phyloP scores from a whole-genome alignment of 208 protist genomes.

The Trypanosoma mega region DNA sequence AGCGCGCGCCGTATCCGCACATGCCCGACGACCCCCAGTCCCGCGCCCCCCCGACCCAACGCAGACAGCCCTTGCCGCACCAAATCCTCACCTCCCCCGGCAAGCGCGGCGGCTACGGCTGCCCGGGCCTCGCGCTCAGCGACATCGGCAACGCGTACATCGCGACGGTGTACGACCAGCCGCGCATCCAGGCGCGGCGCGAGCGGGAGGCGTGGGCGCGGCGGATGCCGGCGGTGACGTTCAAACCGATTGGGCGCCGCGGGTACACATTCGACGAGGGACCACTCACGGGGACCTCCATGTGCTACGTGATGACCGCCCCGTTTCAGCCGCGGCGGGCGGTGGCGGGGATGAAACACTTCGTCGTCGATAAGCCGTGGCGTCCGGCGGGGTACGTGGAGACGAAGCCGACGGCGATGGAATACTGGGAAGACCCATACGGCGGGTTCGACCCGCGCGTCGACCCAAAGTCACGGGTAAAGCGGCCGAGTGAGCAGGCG shows the following conservation, averaged over 20 bases:
- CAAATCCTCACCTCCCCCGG: conserved; percentile 81
- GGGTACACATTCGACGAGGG: conserved; percentile 88
- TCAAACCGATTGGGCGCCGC: conserved; percentile 55
- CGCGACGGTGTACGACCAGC: conserved; percentile 80
- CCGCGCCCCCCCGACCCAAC: conserved; percentile 34
- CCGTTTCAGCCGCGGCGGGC: conserved; percentile 62
- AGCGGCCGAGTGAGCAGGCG: conserved; percentile 57
- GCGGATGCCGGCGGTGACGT: conserved; percentile 72
- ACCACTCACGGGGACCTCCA: conserved; percentile 55
- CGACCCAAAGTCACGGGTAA: conserved; percentile 72
- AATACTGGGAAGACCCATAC: conserved; percentile 90
- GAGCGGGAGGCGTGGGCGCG: conserved; percentile 50
- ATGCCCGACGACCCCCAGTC: conserved; percentile 49
- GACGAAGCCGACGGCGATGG: conserved; percentile 60
- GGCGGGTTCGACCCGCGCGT: conserved; percentile 75
- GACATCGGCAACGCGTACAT: conserved; percentile 77
- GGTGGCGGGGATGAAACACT: conserved; percentile 41
- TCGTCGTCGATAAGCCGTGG: conserved; percentile 66
- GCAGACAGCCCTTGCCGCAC: conserved; percentile 37
- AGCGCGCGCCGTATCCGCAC: conserved; percentile 51
- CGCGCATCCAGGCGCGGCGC: conserved; percentile 45
- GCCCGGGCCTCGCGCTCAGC: conserved; percentile 47
- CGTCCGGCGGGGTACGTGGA: conserved; percentile 74
- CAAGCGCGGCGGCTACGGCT: conserved; percentile 74
- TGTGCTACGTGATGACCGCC: conserved; percentile 80